These are phyloP conservation scores for Persicaria maculosa DNA, from an alignment of 148 eudicot genomes.

Conservation along the genomic window DNA sequence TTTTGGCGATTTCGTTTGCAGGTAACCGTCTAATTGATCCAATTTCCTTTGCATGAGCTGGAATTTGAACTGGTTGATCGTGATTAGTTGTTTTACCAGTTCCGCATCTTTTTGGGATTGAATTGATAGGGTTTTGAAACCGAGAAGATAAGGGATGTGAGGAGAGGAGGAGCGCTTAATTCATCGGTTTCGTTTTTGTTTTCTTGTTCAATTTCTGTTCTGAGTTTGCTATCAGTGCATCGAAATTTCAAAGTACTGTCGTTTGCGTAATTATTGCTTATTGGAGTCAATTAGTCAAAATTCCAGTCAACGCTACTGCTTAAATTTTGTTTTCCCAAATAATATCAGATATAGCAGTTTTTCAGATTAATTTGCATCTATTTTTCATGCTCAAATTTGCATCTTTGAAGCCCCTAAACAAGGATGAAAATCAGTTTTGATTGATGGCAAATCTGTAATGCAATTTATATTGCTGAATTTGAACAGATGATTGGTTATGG, in stretches of 20 bases:
- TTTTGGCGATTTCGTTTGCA: not conserved
- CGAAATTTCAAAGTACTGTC: not conserved
- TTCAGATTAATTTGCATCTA: not conserved
- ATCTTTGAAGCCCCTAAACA: not conserved
- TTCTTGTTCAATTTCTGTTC: not conserved
- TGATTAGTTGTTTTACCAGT: not conserved
- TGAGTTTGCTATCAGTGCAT: not conserved
- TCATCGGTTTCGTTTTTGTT: not conserved
- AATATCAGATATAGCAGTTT: too few species aligned
- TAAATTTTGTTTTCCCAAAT: too few species aligned
- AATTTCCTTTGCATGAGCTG: not conserved
- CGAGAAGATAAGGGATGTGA: constrained; percentile 4
- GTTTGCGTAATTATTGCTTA: constrained; percentile 1
- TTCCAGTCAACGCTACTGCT: not conserved
- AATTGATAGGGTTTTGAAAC: not conserved
- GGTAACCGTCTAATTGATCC: too few species aligned
- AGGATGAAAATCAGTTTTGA: not conserved
- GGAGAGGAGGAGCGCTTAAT: not conserved
- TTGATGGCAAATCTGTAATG: not conserved
- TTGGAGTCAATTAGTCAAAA: constrained; percentile 5
- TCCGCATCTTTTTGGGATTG: not conserved
- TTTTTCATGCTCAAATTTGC: not conserved
- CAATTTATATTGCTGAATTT: not conserved
- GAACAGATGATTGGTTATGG: constrained; percentile 83
- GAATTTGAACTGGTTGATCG: not conserved